These are phyloP conservation scores for Aegle marmelos DNA, from an alignment of 345 rosid species.

Conservation along the genomic window DNA sequence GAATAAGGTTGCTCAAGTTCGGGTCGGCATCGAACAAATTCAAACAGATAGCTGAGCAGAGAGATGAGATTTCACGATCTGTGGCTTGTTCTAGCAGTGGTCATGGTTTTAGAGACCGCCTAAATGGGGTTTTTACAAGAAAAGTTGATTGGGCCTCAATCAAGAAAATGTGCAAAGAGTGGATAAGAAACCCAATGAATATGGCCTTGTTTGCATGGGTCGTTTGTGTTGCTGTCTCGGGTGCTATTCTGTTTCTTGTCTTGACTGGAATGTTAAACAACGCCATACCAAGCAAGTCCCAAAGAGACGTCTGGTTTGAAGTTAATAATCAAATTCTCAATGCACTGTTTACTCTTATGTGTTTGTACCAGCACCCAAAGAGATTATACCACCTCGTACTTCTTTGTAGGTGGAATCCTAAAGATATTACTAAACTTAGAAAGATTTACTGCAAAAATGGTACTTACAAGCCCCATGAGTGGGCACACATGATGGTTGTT, in stretches of 20 bases:
- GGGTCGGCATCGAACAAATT: slow-evolving; percentile 73
- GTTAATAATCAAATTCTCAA: slow-evolving; percentile 92
- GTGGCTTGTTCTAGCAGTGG: slow-evolving; percentile 45
- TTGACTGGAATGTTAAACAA: slow-evolving; percentile 93
- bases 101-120: slow-evolving; percentile 53
- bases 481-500: slow-evolving; percentile 88
- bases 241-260: slow-evolving; percentile 88
- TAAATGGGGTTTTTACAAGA: slow-evolving; percentile 47
- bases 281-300: slow-evolving; percentile 61
- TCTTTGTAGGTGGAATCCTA: slow-evolving; percentile 70
- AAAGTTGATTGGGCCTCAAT: slow-evolving; percentile 69
- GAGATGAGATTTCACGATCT: slow-evolving; percentile 63
- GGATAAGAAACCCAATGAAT: slow-evolving; percentile 80
- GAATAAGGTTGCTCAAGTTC: slow-evolving; percentile 47
- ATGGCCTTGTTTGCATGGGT: slow-evolving; percentile 84
- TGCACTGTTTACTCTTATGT: slow-evolving; percentile 89
- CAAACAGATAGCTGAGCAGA: slow-evolving; percentile 56
- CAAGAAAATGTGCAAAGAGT: slow-evolving; percentile 54
- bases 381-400: slow-evolving; percentile 79
- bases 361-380: slow-evolving; percentile 90
- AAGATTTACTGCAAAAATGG: slow-evolving; percentile 84
- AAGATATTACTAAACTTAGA: slow-evolving; percentile 64
- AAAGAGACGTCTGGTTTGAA: slow-evolving; percentile 85
- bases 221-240: slow-evolving; percentile 69
- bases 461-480: slow-evolving; percentile 82